Base-by-base conservation (phyloP, 2,329 filamentous ascomycete genomes). In the Trichoderma afroharzianum region DNA sequence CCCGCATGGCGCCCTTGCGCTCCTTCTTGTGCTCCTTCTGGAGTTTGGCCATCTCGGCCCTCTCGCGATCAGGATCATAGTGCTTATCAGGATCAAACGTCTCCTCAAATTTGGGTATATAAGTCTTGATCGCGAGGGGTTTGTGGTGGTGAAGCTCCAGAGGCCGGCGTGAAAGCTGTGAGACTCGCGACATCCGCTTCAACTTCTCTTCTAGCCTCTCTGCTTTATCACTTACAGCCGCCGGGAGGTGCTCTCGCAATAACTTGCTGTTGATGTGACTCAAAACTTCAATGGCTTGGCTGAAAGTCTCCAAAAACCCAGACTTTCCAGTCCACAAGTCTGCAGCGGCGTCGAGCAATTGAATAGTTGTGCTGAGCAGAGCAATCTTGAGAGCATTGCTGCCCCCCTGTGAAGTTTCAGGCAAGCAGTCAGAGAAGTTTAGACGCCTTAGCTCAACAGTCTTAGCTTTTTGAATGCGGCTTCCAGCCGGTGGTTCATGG, bases 91-190 rank as follows among this genome's bases (percentile, higher is more conserved):
- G 96, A 81, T 97, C 96, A 88, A 94, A 99, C 71, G 89, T 88
- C 80, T 98, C 95, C 83, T 98, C 96, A 83, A 98, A 99, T 82
- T 97, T 97, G 82, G 96, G 96, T 61, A 98, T 90, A 72, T 89
- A 91, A 8, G 90, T 91, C 81, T 95, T 95, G 85, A 98, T 97
- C 26, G 96, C 91, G 3, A 97, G 87, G 0, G 95, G 94, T 0
- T 88, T 88, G 85, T 99, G 96, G 82, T 96, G 88, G 83, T 99
- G 96, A 3, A 99, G 89, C 77, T 94, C 88, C 33, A 98, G 89
- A 2, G 94, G 93, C 9, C 93, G 90, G 50, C 95, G 93, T 55
- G 86, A 82, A 24, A 92, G 85, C 57, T 86, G 87, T 1, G 93
- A 87, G 66, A 91, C 83, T 14, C 86, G 82, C 72, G 93, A 83